Evolutionary conservation across 2,329 filamentous ascomycete genomes (phyloP), one percentile per base, ranked within the genome.

Genomic region (Thielaviopsis punctulata): DNA sequence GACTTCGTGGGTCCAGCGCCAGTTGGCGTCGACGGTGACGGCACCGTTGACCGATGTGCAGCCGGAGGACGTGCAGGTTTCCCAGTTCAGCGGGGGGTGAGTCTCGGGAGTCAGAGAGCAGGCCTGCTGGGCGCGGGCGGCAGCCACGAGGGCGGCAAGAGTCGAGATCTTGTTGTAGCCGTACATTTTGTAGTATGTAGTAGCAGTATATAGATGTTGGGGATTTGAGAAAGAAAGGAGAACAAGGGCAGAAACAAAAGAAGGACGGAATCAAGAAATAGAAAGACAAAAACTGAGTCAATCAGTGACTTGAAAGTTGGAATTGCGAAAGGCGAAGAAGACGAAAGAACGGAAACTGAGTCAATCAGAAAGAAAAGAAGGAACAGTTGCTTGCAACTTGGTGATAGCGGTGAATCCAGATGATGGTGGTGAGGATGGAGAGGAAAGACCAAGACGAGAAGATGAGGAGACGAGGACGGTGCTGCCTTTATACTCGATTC

Each of bases 11-110:
- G 73, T 62, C 73, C 73, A 76, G 53, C 73, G 70, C 72, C 72
- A 76, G 64, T 75, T 75, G 56, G 71, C 58, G 57, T 76, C 73
- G 57, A 76, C 62, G 43, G 72, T 69, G 44, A 76, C 64, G 48
- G 67, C 67, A 39, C 66, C 69, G 49, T 62, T 61, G 55, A 70
- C 64, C 19, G 61, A 61, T 3, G 63, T 64, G 60, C 71, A 73
- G 43, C 63, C 64, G 43, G 68, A 66, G 12, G 59, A 59, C 21
- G 69, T 66, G 60, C 71, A 75, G 55, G 65, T 62, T 57, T 69
- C 61, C 65, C 68, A 71, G 52, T 62, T 67, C 59, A 75, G 60
- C 33, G 65, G 57, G 36, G 71, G 71, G 55, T 74, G 72, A 23
- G 59, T 61, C 55, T 72, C 69, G 4, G 63, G 53, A 33, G 59